Evolutionary conservation across 1,284 basidiomycete species (phyloP).

Genomic region (Ceratobasidium sp.): DNA sequence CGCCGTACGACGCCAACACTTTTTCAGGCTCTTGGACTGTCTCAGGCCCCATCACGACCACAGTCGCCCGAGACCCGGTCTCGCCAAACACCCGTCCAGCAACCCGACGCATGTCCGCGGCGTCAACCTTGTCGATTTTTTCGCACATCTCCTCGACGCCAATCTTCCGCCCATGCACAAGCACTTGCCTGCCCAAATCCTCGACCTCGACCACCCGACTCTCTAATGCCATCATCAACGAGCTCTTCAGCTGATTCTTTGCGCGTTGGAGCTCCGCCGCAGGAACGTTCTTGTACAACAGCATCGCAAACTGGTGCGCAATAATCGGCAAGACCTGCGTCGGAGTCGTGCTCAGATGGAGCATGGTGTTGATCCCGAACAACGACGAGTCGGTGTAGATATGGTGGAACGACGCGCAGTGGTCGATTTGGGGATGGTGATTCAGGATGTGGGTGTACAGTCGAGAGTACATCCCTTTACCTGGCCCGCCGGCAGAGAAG

Average conservation of each 20-base stretch:
- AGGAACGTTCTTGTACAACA: slow-evolving; percentile 73
- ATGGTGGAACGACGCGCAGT: slow-evolving; percentile 98
- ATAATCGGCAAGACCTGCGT: slow-evolving; percentile 85
- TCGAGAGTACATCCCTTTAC: slow-evolving; percentile 99
- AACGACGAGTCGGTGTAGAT: slow-evolving; percentile 95
- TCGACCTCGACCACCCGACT: slow-evolving; percentile 91
- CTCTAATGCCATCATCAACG: slow-evolving; percentile 95
- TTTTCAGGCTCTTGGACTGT: slow-evolving; percentile 70
- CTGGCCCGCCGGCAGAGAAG: slow-evolving; percentile 96
- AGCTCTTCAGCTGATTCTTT: slow-evolving; percentile 96
- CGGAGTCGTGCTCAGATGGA: slow-evolving; percentile 72
- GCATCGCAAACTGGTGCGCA: slow-evolving; percentile 81
- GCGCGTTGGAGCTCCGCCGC: slow-evolving; percentile 82
- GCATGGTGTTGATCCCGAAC: slow-evolving; percentile 93
- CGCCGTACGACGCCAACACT: slow-evolving; percentile 74
- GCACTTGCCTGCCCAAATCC: slow-evolving; percentile 84
- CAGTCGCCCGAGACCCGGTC: slow-evolving; percentile 65
- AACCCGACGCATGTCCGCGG: slow-evolving; percentile 76
- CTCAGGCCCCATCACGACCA: slow-evolving; percentile 79
- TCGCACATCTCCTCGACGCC: slow-evolving; percentile 92
- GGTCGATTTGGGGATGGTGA: slow-evolving; percentile 93
- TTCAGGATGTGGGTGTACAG: slow-evolving; percentile 98
- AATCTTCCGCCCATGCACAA: slow-evolving; percentile 91
- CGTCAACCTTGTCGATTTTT: slow-evolving; percentile 84
- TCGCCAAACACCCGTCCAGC: slow-evolving; percentile 78